Evolutionary conservation across 371 early-diverging fungal genomes (phyloP).

Genomic region (Smittium culicis): DNA sequence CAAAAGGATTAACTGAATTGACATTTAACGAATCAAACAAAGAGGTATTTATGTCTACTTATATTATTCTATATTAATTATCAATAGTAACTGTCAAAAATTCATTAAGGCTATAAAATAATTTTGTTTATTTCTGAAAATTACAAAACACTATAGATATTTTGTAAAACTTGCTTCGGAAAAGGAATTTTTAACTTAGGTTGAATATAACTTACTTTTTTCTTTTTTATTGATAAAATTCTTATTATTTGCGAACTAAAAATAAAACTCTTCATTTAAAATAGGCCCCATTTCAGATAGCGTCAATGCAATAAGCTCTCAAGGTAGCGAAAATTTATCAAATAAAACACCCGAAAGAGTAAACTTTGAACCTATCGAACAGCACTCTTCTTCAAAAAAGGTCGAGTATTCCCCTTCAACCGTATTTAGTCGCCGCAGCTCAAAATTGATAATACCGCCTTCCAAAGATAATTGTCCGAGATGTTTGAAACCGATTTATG

Average conservation of each 20-base stretch:
- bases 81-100: too few species aligned
- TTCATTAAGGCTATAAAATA: too few species aligned
- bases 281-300: too few species aligned
- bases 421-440: conserved; percentile 29
- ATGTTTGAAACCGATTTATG: conserved; percentile 40
- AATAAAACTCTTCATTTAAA: too few species aligned
- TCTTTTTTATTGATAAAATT: too few species aligned
- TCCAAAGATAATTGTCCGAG: conserved; percentile 37
- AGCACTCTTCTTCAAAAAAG: neutral
- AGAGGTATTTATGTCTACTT: conserved; percentile 8
- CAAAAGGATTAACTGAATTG: neutral
- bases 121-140: too few species aligned
- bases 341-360: neutral
- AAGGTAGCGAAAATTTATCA: neutral
- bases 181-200: neutral
- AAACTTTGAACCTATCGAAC: neutral
- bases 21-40: neutral
- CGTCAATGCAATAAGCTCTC: too few species aligned
- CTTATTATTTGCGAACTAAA: too few species aligned
- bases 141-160: conserved; percentile 7
- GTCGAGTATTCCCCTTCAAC: conserved; percentile 15
- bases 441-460: conserved; percentile 21
- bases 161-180: conserved; percentile 2
- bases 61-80: too few species aligned
- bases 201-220: too few species aligned